These are phyloP conservation scores for Penicillium steckii DNA, from an alignment of 495 filamentous ascomycete genomes.

Conservation along the genomic window DNA sequence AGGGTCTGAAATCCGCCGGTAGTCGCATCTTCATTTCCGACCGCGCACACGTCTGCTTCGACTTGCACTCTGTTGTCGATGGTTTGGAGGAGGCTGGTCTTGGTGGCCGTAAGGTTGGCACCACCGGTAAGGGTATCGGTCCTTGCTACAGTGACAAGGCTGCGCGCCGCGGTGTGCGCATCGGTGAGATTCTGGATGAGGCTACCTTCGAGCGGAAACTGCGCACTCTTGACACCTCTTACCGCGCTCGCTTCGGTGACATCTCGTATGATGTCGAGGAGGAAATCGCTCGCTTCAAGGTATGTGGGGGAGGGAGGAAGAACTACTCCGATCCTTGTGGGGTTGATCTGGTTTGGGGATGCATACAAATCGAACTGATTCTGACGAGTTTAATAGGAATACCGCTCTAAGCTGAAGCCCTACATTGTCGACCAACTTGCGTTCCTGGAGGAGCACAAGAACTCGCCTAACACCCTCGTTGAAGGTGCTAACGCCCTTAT, in stretches of 20 bases:
- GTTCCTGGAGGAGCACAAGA: slow-evolving; percentile 48
- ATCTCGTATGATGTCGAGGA: slow-evolving; percentile 76
- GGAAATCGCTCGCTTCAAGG: slow-evolving; percentile 69
- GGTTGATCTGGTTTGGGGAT: neutral
- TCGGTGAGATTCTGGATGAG: slow-evolving; percentile 75
- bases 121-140: slow-evolving; percentile 66
- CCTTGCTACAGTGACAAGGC: slow-evolving; percentile 84
- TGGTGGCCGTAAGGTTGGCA: slow-evolving; percentile 60
- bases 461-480: slow-evolving; percentile 67
- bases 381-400: slow-evolving; percentile 42
- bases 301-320: slow-evolving; percentile 13
- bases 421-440: slow-evolving; percentile 65
- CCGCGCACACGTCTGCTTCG: slow-evolving; percentile 79
- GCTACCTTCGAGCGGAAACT: slow-evolving; percentile 72
- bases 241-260: slow-evolving; percentile 72
- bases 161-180: slow-evolving; percentile 67
- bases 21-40: slow-evolving; percentile 76
- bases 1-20: slow-evolving; percentile 65
- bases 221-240: slow-evolving; percentile 61
- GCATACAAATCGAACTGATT: neutral
- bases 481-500: slow-evolving; percentile 91
- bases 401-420: slow-evolving; percentile 63
- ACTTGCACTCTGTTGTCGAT: slow-evolving; percentile 79
- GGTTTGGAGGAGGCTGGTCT: slow-evolving; percentile 78
- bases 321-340: neutral